These are phyloP conservation scores for Saccharum officinarum DNA, from an alignment of 176 grass and related monocot genomes.

Conservation along the genomic window DNA sequence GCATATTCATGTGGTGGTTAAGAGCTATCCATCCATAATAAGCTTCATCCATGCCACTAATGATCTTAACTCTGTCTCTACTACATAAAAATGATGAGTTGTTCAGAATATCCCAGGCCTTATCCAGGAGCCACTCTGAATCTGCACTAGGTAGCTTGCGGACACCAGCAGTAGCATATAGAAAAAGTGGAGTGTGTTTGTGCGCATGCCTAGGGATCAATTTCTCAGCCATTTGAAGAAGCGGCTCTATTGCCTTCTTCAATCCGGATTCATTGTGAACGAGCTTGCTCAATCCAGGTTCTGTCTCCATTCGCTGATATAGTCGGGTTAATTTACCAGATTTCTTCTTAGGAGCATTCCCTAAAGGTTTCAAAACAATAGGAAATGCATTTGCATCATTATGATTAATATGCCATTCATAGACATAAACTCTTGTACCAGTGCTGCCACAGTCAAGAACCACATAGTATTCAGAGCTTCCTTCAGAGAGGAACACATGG, in stretches of 20 bases:
- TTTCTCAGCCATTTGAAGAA: slow-evolving; percentile 88
- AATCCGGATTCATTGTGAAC: slow-evolving; percentile 81
- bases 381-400: slow-evolving; percentile 66
- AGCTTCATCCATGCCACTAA: slow-evolving; percentile 96
- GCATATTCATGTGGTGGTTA: slow-evolving; percentile 77
- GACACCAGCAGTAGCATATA: slow-evolving; percentile 95
- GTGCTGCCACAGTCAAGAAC: slow-evolving; percentile 99
- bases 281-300: slow-evolving; percentile 93
- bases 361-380: slow-evolving; percentile 75
- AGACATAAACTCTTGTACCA: slow-evolving; percentile 89
- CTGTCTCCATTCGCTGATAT: slow-evolving; percentile 97
- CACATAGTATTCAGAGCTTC: slow-evolving; percentile 84
- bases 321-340: slow-evolving; percentile 63
- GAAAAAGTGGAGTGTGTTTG: slow-evolving; percentile 77
- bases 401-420: slow-evolving; percentile 80
- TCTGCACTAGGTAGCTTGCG: slow-evolving; percentile 82
- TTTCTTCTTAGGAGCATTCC: slow-evolving; percentile 72
- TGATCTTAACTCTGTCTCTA: slow-evolving; percentile 87
- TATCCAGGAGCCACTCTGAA: slow-evolving; percentile 92
- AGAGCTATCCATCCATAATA: slow-evolving; percentile 99
- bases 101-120: slow-evolving; percentile 88
- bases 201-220: slow-evolving; percentile 78
- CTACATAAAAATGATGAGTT: slow-evolving; percentile 96
- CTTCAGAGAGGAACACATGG: slow-evolving; percentile 66
- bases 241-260: slow-evolving; percentile 78